Conservation (phyloP, 1,284 basidiomycete genomes). For the Sporisorium graminicola region DNA sequence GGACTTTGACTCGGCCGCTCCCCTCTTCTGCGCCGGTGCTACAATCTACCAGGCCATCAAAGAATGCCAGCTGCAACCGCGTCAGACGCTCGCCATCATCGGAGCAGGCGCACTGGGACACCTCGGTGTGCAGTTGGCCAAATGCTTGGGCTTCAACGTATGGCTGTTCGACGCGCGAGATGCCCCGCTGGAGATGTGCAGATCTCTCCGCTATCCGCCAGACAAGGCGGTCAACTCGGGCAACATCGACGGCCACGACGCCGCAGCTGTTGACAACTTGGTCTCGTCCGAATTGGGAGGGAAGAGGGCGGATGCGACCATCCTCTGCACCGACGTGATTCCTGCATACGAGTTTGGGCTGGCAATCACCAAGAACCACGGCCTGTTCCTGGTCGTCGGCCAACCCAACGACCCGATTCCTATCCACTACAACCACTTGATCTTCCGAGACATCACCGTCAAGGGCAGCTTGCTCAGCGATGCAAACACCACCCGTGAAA, state of each 20-base stretch:
- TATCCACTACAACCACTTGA: conserved; percentile 49
- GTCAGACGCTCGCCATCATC: conserved; percentile 69
- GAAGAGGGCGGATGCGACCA: conserved; percentile 38
- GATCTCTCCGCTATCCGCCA: conserved; percentile 36
- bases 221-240: conserved; percentile 46
- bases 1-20: conserved; percentile 63
- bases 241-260: conserved; percentile 31
- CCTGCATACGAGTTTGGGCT: conserved; percentile 39
- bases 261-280: conserved; percentile 16
- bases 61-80: conserved; percentile 38
- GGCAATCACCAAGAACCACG: conserved; percentile 47
- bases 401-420: conserved; percentile 49
- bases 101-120: conserved; percentile 71
- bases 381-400: conserved; percentile 51
- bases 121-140: conserved; percentile 67
- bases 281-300: conserved; percentile 25
- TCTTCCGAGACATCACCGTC: conserved; percentile 56
- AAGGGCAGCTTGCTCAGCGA: conserved; percentile 50
- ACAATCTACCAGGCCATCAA: conserved; percentile 70
- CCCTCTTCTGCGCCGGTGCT: conserved; percentile 71
- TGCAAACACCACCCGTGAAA: conserved; percentile 40
- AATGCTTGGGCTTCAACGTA: conserved; percentile 67
- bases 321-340: conserved; percentile 51
- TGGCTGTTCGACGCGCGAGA: conserved; percentile 62
- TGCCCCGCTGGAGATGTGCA: conserved; percentile 30